Conservation (phyloP, 2,329 filamentous ascomycete genomes). For the Colletotrichum sp. region DNA sequence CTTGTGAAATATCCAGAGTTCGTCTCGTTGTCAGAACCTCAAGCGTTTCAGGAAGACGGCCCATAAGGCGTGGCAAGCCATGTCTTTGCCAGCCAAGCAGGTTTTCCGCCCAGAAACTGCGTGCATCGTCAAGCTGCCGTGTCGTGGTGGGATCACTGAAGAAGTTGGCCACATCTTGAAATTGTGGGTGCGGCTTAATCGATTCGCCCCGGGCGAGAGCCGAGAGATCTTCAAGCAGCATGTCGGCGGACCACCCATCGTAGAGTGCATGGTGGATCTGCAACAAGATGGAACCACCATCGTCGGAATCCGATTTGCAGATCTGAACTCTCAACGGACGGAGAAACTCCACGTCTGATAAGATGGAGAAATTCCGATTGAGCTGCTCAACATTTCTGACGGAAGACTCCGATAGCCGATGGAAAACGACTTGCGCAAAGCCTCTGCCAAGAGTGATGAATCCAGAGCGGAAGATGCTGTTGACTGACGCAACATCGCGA, state of each 20-base stretch:
- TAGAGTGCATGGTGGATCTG: conserved; percentile 85
- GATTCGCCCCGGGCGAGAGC: conserved; percentile 42
- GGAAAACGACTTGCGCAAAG: conserved; percentile 71
- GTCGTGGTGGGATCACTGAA: conserved; percentile 36
- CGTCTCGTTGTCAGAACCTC: conserved; percentile 31
- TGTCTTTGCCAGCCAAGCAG: conserved; percentile 62
- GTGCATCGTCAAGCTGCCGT: conserved; percentile 43
- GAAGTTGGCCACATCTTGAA: conserved; percentile 61
- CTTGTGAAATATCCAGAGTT: conserved; percentile 37
- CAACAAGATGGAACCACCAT: conserved; percentile 44
- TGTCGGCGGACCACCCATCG: conserved; percentile 91
- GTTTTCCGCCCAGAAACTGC: conserved; percentile 73
- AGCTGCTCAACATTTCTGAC: conserved; percentile 45
- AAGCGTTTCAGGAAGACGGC: conserved; percentile 26
- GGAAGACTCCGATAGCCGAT: conserved; percentile 45
- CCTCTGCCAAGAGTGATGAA: conserved; percentile 63
- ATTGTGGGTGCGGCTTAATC: conserved; percentile 57
- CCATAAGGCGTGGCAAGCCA: conserved; percentile 54
- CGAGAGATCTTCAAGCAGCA: conserved; percentile 72
- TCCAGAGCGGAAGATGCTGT: conserved; percentile 75
- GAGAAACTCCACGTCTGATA: conserved; percentile 43
- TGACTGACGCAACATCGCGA: conserved; percentile 51
- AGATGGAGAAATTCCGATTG: conserved; percentile 42
- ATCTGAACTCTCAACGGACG: conserved; percentile 69
- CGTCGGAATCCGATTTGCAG: conserved; percentile 13